Conservation (phyloP, 768 basidiomycete species). For the Boletus sensibilis region DNA sequence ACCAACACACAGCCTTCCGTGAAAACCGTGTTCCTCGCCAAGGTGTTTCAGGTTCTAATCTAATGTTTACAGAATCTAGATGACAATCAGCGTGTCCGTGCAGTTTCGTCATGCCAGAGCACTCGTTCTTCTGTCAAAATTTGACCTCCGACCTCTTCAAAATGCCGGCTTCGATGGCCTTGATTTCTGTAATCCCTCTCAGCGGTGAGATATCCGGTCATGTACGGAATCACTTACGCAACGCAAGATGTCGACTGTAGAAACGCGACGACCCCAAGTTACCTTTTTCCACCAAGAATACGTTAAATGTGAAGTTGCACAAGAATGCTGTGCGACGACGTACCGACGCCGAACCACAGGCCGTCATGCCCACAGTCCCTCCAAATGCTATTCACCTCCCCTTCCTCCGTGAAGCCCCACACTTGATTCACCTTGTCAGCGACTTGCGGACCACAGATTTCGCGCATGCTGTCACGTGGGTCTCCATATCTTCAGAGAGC, state of each 20-base stretch:
- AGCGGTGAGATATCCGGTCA: not conserved
- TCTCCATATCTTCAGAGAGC: constrained; percentile 43
- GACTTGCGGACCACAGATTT: constrained; percentile 47
- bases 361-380: constrained; percentile 37
- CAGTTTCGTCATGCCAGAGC: not conserved
- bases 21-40: not conserved
- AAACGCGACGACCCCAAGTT: constrained; percentile 27
- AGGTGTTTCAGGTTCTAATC: not conserved
- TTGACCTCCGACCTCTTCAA: constrained; percentile 20
- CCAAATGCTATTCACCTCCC: constrained; percentile 49
- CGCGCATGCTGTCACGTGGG: constrained; percentile 38
- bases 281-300: constrained; percentile 10
- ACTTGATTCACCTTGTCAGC: constrained; percentile 46
- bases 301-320: not conserved
- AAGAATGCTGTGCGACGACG: constrained; percentile 1
- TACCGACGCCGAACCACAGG: constrained; percentile 31
- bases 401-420: constrained; percentile 65
- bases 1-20: not conserved
- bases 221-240: constrained; percentile 25
- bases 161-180: constrained; percentile 30
- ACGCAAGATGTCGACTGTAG: constrained; percentile 31
- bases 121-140: constrained; percentile 11
- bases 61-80: not conserved
- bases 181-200: constrained; percentile 24
- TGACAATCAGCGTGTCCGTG: not conserved